Base-by-base conservation (phyloP, 306 rosid genomes). In the Malus asiatica region DNA sequence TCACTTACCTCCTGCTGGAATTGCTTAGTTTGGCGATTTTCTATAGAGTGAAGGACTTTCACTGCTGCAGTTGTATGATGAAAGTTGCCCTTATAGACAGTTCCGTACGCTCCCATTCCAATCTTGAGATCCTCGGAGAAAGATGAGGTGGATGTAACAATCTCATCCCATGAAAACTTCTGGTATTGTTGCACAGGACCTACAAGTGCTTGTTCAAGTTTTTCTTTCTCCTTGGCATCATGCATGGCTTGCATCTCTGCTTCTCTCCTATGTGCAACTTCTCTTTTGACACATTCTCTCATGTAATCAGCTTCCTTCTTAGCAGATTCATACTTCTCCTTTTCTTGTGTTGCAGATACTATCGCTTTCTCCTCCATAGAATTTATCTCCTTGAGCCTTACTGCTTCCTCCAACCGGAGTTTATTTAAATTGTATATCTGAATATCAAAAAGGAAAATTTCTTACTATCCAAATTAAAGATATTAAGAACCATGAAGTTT, bases 21-120 rank as follows among this genome's bases (percentile, higher is more conserved):
- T 83, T 92, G 98, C 81, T 77, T 87, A 77, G 32, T 87, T 64
- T 85, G 70, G 72, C 71, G 83, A 83, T 65, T 83, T 68, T 83
- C 97, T 63, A 75, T 72, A 62, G 97, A 79, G 77, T 81, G 89
- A 42, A 90, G 96, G 86, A 89, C 91, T 88, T 96, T 96, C 68
- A 92, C 99, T n/a, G 96, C 99, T 44, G 85, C 97, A 78, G 87
- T 83, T 76, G 98, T 92, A 73, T 96, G 92, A 86, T 89, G 87
- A 87, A 96, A 83, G 80, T n/a, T 88, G 83, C 99, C 86, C 86
- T 83, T 90, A 68, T 92, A 96, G 23, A 96, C 90, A 18, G 76
- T 77, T 81, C 96, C 99, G 74, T 89, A 86, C 2, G 98, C 98
- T 58, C 99, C 99, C 86, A 76, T 82, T 78, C 99, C 99, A 63